phyloP scores from a whole-genome alignment of 2,329 filamentous ascomycete genomes.

The Pestalotiopsis sp. region DNA sequence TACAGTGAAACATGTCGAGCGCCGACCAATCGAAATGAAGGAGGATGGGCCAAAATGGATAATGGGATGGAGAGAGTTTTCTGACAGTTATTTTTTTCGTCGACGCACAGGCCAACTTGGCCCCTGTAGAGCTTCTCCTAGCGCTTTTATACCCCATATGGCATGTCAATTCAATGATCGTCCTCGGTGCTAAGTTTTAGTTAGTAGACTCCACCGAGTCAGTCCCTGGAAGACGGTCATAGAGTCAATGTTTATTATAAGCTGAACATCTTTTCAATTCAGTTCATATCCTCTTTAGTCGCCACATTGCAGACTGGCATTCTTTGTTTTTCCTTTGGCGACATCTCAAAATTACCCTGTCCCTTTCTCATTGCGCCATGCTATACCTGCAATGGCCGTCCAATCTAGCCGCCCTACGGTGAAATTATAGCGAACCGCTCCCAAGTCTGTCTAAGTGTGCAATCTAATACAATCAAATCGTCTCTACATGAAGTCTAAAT shows the following conservation, averaged over 20 bases:
- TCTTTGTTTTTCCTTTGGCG: too few relatives aligned
- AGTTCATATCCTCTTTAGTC: too few relatives aligned
- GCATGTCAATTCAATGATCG: background rate
- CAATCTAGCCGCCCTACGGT: background rate
- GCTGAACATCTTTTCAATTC: too few relatives aligned
- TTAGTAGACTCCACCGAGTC: too few relatives aligned
- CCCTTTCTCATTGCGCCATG: background rate
- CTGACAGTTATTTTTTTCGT: background rate
- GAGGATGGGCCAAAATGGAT: background rate
- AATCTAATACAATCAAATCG: background rate
- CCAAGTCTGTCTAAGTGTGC: slow-evolving; percentile 1
- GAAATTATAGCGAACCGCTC: background rate
- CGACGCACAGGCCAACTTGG: background rate
- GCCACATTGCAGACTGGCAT: too few relatives aligned
- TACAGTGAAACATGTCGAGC: background rate
- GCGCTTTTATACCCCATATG: background rate
- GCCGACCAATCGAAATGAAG: background rate
- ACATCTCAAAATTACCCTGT: too few relatives aligned
- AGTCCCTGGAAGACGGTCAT: too few relatives aligned
- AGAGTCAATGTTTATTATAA: too few relatives aligned
- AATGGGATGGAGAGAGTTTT: background rate
- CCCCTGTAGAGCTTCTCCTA: background rate
- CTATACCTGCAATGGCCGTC: background rate
- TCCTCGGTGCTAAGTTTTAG: background rate
- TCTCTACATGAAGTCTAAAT: background rate